Percentiles rank a stretch among this genome's conserved stretches.
Evolutionary conservation across 2,329 filamentous ascomycete genomes (phyloP).

Genomic region (Xylariaceae sp.): DNA sequence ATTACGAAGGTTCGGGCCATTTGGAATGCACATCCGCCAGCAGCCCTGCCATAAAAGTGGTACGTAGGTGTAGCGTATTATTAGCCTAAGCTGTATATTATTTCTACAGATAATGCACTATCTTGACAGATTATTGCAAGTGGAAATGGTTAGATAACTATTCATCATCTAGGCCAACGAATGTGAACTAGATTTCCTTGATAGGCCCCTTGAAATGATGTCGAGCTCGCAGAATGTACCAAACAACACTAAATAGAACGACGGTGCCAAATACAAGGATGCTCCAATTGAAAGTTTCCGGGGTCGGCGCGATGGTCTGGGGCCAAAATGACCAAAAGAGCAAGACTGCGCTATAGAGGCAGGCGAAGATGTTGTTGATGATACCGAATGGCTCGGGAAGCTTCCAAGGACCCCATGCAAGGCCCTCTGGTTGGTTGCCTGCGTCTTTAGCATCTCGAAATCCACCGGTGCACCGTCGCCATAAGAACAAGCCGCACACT

Average conservation of each 20-base stretch:
- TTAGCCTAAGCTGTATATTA: too few species aligned
- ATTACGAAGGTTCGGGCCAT: too few species aligned
- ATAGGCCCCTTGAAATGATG: slow-evolving; percentile 51
- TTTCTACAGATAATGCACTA: too few species aligned
- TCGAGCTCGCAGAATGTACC: slow-evolving; percentile 47
- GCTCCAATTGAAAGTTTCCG: slow-evolving; percentile 51
- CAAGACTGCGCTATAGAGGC: slow-evolving; percentile 55
- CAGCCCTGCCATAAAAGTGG: too few species aligned
- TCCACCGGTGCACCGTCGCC: slow-evolving; percentile 40
- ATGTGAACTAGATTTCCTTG: slow-evolving; percentile 11
- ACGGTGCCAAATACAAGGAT: slow-evolving; percentile 47
- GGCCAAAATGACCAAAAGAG: slow-evolving; percentile 62
- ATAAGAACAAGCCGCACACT: slow-evolving; percentile 43
- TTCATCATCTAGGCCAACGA: too few species aligned
- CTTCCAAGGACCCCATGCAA: slow-evolving; percentile 58
- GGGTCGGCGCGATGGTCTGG: slow-evolving; percentile 36
- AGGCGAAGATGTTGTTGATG: slow-evolving; percentile 57
- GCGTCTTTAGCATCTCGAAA: slow-evolving; percentile 26
- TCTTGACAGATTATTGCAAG: too few species aligned
- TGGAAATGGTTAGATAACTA: too few species aligned
- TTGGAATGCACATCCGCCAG: too few species aligned
- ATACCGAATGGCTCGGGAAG: slow-evolving; percentile 54
- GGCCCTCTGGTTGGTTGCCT: slow-evolving; percentile 6
- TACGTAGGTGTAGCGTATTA: too few species aligned
- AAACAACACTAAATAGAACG: slow-evolving; percentile 49